Evolutionary conservation across 768 basidiomycete genomes (phyloP), one percentile per base, ranked within the genome.

Genomic region (Nidularia sp.): DNA sequence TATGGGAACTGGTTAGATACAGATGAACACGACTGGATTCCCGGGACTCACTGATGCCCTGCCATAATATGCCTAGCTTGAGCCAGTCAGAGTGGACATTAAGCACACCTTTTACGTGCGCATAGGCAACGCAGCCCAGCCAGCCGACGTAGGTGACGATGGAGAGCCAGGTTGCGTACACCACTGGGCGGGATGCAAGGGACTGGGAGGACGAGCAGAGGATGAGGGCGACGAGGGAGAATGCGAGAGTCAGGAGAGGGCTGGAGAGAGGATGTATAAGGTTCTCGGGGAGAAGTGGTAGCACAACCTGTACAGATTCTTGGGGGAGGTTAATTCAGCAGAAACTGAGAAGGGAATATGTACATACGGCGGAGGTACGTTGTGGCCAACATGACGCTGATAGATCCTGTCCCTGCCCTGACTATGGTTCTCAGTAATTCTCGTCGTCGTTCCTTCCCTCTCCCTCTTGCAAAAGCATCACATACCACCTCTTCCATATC

Each of bases 361-460:
- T 39, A 76, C 85, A 57, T 54, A 89, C 88, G 78, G 53, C 80
- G 78, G 50, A 90, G 70, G 69, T 88, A 90, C 54, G 86, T 69
- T 2, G 81, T 70, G 4, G 81, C 77, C 44, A 87, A 60, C 22
- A 84, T 60, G 13, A 86, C 60, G 54, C 75, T 75, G 55, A 83
- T 67, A 9, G 60, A 50, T 15, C 73, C 78, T 4, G 75, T 79
- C 41, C 73, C 64, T 34, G 69, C 55, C 53, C 78, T 73, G n/a
- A 80, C 70, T 3, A 73, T 43, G 34, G 59, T 64, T 45, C 84
- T 71, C 15, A 86, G 66, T 34, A 72, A 52, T 39, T 63, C 56
- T 47, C 84, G 66, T 52, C 64, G 70, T 29, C 68, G 64, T 61
- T 81, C 79, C 60, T 76, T 79, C n/a, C 77, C 77, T 58, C 70